These are phyloP conservation scores for Trichosporon coremiiforme DNA, from an alignment of 1,284 basidiomycete species.

Conservation along the genomic window DNA sequence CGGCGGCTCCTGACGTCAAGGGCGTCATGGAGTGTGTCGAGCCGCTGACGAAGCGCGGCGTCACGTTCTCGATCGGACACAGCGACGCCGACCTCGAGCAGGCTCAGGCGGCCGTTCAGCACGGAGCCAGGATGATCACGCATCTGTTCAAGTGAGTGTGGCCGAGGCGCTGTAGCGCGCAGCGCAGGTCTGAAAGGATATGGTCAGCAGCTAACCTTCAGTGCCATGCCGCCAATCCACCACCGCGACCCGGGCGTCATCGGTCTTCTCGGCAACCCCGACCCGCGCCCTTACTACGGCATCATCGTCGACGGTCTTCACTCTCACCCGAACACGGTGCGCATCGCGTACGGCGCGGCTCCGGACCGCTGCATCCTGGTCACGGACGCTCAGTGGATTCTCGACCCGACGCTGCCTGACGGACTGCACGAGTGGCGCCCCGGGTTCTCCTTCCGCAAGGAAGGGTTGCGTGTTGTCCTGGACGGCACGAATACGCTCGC, in stretches of 20 bases:
- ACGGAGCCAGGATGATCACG: conserved; percentile 74
- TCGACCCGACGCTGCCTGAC: conserved; percentile 80
- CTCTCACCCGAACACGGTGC: conserved; percentile 83
- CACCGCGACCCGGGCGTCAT: conserved; percentile 65
- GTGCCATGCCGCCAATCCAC: conserved; percentile 48
- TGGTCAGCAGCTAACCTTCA: conserved; percentile 28
- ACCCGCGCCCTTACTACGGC: conserved; percentile 78
- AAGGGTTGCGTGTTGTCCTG: conserved; percentile 76
- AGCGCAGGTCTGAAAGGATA: too few relatives aligned
- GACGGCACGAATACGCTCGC: conserved; percentile 84
- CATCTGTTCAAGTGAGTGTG: conserved; percentile 86
- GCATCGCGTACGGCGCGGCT: conserved; percentile 78
- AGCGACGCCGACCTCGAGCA: conserved; percentile 58
- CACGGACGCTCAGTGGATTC: conserved; percentile 83
- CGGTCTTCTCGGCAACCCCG: conserved; percentile 79
- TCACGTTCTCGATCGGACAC: conserved; percentile 82
- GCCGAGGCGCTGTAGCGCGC: too few relatives aligned
- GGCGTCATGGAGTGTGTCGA: conserved; percentile 73
- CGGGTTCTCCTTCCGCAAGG: conserved; percentile 72
- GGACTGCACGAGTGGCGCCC: conserved; percentile 81
- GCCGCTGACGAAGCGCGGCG: conserved; percentile 66
- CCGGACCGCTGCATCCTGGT: conserved; percentile 83
- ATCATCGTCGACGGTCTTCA: conserved; percentile 90
- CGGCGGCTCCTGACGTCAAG: conserved; percentile 79
- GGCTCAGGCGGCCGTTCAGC: conserved; percentile 43